Evolutionary conservation across 805 yeast genomes (phyloP), one percentile per base, ranked within the genome.

Genomic region (Saturnispora bothae): DNA sequence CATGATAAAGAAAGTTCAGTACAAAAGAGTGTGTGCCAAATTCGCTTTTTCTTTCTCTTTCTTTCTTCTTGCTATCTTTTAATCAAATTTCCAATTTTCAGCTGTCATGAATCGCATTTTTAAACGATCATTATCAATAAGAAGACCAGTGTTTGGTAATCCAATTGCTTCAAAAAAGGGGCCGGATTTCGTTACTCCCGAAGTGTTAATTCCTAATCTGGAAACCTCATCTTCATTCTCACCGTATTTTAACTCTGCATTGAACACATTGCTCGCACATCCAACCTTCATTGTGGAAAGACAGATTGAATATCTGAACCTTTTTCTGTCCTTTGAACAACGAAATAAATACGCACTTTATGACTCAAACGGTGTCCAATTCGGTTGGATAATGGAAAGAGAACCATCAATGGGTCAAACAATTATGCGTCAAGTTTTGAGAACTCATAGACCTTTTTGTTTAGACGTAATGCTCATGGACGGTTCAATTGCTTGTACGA

Each of bases 301-400:
- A 41, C 82, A 83, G 52, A 65, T 92, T 18, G 97, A 92, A 61
- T 69, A 79, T 64, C 78, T 85, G 85, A 88, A 85, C 52, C 66
- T 92, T 14, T 69, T 86, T 38, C 53, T 88, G 10, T 96, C 96
- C 1, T 84, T 83, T 50, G 97, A 89, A 56, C 97, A 92, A 60
- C 84, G 92, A 2, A 89, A 88, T 54, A 64, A 69, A 46, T 89
- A 89, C 53, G 68, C 66, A 10, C 69, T 92, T 31, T 68, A 78
- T 75, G 81, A 84, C 55, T 69, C 81, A 0, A 48, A 64, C 45
- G 97, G 97, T 1, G 66, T 73, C 38, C 76, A 73, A 36, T 52
- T 92, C 6, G 98, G 96, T 0, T 78, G 67, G 54, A 74, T 89
- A 76, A 67, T 73, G 41, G 98, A 92, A 54, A 73, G 83, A 48